Percentiles rank a stretch among this genome's conserved stretches.
phyloP scores from a whole-genome alignment of 2,329 filamentous ascomycete genomes.

The Fusarium sp. region DNA sequence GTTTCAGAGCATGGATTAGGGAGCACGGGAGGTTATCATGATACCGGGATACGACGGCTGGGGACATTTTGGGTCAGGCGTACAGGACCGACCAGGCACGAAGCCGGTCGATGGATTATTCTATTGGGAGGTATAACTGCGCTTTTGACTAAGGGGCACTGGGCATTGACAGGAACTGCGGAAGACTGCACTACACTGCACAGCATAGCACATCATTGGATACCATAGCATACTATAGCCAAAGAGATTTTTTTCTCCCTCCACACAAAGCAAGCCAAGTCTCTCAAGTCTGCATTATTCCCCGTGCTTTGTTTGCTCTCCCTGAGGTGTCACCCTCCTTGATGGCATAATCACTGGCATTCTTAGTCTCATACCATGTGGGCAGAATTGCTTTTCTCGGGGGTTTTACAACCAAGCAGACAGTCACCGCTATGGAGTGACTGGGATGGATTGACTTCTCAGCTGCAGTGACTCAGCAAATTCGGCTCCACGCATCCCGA shows the following conservation, averaged over 20 bases:
- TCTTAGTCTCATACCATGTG: conserved; percentile 19
- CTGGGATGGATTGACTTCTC: conserved; percentile 24
- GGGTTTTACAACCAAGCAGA: conserved; percentile 31
- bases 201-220: conserved; percentile 49
- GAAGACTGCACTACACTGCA: conserved; percentile 50
- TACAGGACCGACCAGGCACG: conserved; percentile 48
- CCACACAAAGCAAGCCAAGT: conserved; percentile 41
- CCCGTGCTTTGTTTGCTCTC: conserved; percentile 13
- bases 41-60: conserved; percentile 52
- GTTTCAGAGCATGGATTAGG: conserved; percentile 56
- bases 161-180: conserved; percentile 47
- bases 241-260: conserved; percentile 47
- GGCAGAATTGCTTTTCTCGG: conserved; percentile 41
- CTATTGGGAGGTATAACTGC: conserved; percentile 44
- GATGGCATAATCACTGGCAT: conserved; percentile 14
- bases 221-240: conserved; percentile 50
- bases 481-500: conserved; percentile 16
- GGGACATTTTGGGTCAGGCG: conserved; percentile 47
- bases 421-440: conserved; percentile 27
- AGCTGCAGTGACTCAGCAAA: conserved; percentile 25
- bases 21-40: conserved; percentile 52
- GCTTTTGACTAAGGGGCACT: conserved; percentile 43
- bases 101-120: conserved; percentile 45
- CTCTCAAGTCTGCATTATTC: conserved; percentile 25
- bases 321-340: conserved; percentile 15